Evolutionary conservation across 1,139 yeast genomes (phyloP).

Genomic region (Scheffersomyces titani): DNA sequence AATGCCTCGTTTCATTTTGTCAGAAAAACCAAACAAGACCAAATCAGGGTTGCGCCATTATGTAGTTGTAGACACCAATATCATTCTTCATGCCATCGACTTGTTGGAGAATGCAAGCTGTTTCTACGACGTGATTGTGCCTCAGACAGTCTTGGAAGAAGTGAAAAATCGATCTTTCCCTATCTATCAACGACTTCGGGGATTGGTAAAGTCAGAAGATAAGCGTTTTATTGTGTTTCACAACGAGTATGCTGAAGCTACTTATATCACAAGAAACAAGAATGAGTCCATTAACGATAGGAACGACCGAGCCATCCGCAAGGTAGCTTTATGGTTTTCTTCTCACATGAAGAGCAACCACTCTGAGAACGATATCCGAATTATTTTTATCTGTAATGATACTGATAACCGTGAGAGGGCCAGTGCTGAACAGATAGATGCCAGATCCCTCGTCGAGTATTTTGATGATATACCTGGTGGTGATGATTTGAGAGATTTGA

Average conservation of each 20-base stretch:
- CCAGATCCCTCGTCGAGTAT: conserved; percentile 63
- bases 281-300: conserved; percentile 85
- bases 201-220: conserved; percentile 72
- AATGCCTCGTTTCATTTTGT: conserved; percentile 50
- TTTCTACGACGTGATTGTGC: conserved; percentile 86
- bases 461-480: conserved; percentile 72
- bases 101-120: conserved; percentile 75
- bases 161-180: conserved; percentile 88
- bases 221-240: conserved; percentile 91
- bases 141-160: conserved; percentile 93
- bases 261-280: conserved; percentile 62
- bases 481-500: conserved; percentile 76
- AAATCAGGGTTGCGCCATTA: conserved; percentile 57
- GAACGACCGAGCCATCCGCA: conserved; percentile 88
- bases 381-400: conserved; percentile 79
- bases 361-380: conserved; percentile 39
- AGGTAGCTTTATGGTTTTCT: conserved; percentile 70
- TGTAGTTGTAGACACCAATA: conserved; percentile 83
- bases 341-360: conserved; percentile 54
- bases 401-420: conserved; percentile 66
- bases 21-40: conserved; percentile 49
- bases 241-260: conserved; percentile 80
- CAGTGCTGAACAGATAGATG: conserved; percentile 49
- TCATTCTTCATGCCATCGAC: conserved; percentile 87
- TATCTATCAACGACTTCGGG: conserved; percentile 79